Evolutionary conservation across 768 basidiomycete genomes (phyloP), one percentile per base, ranked within the genome.

Genomic region (Mycena belliarum): DNA sequence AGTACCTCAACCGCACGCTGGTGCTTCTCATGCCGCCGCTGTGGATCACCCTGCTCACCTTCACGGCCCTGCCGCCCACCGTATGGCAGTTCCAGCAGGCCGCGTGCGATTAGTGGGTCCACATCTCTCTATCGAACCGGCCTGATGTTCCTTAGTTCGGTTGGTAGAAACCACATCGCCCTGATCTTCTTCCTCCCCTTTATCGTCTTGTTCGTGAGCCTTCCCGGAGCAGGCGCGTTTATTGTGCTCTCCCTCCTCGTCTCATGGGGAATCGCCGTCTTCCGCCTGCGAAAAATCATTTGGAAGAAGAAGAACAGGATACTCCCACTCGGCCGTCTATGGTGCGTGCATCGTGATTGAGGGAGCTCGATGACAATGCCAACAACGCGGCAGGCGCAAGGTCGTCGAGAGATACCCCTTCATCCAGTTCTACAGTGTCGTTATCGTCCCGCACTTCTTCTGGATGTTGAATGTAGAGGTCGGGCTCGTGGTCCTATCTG

Each of bases 391-490:
- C 49, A 63, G 62, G 63, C 63, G 63, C 24, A 58, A 64, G 20
- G 49, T 55, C 7, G 63, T 60, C 14, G 25, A 35, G 1, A 52
- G 32, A 1, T 64, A 61, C 29, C 63, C 63, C 0, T 58, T 64
- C 35, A 47, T 64, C 26, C 63, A 64, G 24, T 60, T 63, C 43
- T 63, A 44, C 43, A 40, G 45, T 9, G 43, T 55, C 16, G 52
- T 56, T 33, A 18, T 59, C 26, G 25, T 63, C 7, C 61, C 57
- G 14, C 52, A 59, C 32, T 24, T 21, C 8, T 51, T 60, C 43
- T 61, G 59, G 63, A 60, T 64, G 8, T 50, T 59, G 46, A 60
- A 60, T 24, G 11, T 64, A 40, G 59, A 64, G 42, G 8, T 55
- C 20, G 57, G 59, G 3, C 23, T 64, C 5, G 14, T 1, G 8